Conservation (phyloP, 2,329 filamentous ascomycete genomes). For the Penicillium sp. region DNA sequence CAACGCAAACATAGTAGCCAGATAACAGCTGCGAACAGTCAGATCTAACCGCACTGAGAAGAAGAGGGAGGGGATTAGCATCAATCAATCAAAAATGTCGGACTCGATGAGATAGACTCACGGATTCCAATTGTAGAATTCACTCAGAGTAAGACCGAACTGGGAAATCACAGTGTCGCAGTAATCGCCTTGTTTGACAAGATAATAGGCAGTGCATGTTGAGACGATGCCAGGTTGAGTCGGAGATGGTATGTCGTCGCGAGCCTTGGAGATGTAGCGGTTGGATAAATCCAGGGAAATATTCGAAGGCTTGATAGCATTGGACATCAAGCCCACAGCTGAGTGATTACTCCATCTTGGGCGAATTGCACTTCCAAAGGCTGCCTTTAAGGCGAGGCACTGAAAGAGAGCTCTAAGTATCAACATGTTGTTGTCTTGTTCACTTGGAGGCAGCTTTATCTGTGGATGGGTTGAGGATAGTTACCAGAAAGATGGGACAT, state of each 20-base stretch:
- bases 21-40: constrained; percentile 6
- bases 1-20: constrained; percentile 13
- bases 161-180: not conserved
- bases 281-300: not conserved
- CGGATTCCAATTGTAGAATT: constrained; percentile 12
- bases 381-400: not conserved
- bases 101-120: not conserved
- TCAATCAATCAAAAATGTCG: not conserved
- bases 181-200: constrained; percentile 4
- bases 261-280: not conserved
- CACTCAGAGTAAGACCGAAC: constrained; percentile 1
- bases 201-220: constrained; percentile 6
- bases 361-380: not conserved
- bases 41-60: constrained; percentile 11
- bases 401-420: not conserved
- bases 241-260: not conserved
- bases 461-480: not conserved
- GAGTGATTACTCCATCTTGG: not conserved
- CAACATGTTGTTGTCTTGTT: not conserved
- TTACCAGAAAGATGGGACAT: not conserved
- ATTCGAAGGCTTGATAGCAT: not conserved
- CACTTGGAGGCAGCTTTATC: not conserved
- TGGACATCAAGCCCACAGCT: not conserved
- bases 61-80: not conserved
- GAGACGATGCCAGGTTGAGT: constrained; percentile 7